These are phyloP conservation scores for Suillus subluteus DNA, from an alignment of 768 basidiomycete species.

Conservation along the genomic window DNA sequence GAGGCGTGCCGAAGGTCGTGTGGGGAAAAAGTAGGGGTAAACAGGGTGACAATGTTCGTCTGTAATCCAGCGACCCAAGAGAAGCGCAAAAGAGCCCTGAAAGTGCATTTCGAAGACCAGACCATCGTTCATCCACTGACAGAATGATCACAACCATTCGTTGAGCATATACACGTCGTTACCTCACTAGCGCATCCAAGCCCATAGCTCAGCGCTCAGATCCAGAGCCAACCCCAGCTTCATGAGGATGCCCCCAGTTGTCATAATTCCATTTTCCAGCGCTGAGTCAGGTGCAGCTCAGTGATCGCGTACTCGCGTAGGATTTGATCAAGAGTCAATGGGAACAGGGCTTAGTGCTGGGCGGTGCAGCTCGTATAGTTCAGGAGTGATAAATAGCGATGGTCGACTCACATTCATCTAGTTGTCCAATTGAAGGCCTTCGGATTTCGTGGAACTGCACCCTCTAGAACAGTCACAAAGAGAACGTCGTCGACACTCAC, in stretches of 20 bases:
- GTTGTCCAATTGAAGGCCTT: constrained; percentile 39
- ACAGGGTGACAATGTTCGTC: constrained; percentile 71
- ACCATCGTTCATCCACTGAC: constrained; percentile 75
- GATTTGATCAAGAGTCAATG: constrained; percentile 85
- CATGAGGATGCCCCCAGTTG: constrained; percentile 80
- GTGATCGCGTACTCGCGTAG: constrained; percentile 84
- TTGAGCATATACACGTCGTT: constrained; percentile 44
- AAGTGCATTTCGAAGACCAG: constrained; percentile 82
- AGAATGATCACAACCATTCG: constrained; percentile 35
- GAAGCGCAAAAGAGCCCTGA: constrained; percentile 97
- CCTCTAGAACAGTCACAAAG: constrained; percentile 64
- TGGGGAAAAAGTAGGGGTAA: constrained; percentile 48
- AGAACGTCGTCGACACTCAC: constrained; percentile 77
- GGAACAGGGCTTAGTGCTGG: constrained; percentile 87
- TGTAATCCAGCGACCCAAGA: constrained; percentile 73
- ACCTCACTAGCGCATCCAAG: constrained; percentile 78
- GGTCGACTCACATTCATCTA: constrained; percentile 51
- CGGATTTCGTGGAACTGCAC: constrained; percentile 60
- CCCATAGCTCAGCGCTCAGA: constrained; percentile 91
- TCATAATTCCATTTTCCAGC: constrained; percentile 92
- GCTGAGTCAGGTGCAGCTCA: constrained; percentile 85
- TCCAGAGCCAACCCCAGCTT: constrained; percentile 77
- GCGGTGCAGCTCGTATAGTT: constrained; percentile 41
- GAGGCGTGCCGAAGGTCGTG: constrained; percentile 75
- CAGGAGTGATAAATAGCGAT: constrained; percentile 1